phyloP scores from a whole-genome alignment of 306 rosid species.

The Vachellia collinsii region DNA sequence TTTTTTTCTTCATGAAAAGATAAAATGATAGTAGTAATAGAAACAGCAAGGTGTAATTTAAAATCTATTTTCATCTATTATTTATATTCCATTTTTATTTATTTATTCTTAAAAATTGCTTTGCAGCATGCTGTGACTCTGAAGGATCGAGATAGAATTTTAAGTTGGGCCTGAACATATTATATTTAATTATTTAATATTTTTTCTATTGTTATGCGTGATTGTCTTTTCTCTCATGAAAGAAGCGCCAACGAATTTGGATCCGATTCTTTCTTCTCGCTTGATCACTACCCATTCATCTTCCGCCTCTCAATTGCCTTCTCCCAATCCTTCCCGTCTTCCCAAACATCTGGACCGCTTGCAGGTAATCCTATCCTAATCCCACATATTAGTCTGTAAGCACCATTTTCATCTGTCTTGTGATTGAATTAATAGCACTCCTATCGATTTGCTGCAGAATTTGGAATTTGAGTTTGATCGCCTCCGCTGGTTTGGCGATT shows the following conservation, averaged over 20 bases:
- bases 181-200: too few relatives aligned
- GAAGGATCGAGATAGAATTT: too few relatives aligned
- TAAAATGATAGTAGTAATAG: too few relatives aligned
- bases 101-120: too few relatives aligned
- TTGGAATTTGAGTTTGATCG: not conserved
- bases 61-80: too few relatives aligned
- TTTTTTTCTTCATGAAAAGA: too few relatives aligned
- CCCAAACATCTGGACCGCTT: not conserved
- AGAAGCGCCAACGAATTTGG: slow-evolving; percentile 65
- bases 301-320: slow-evolving; percentile 6
- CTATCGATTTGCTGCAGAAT: not conserved
- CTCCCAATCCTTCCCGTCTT: not conserved
- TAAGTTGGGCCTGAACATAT: not conserved
- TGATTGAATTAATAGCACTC: not conserved
- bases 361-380: not conserved
- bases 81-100: too few relatives aligned
- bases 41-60: too few relatives aligned
- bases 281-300: not conserved
- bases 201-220: not conserved
- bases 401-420: not conserved
- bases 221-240: slow-evolving; percentile 3
- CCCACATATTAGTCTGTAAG: not conserved
- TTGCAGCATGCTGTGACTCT: too few relatives aligned
- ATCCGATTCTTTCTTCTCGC: slow-evolving; percentile 44
- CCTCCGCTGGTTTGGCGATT: not conserved